phyloP scores from a whole-genome alignment of 139 green algal genomes.

The Asterochloris erici region DNA sequence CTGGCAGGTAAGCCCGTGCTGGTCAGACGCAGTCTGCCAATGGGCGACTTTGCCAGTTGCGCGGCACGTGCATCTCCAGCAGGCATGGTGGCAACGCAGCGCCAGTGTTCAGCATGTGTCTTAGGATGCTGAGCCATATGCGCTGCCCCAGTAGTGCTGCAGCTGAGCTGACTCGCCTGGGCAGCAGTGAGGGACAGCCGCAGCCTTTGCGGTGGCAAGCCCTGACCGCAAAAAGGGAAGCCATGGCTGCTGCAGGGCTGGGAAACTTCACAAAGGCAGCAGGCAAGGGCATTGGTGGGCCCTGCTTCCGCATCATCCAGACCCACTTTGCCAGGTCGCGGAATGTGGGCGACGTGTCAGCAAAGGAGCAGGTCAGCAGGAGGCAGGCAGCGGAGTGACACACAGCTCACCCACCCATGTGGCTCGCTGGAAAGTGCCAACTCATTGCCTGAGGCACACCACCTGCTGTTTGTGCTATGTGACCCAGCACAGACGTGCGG shows the following conservation, averaged over 20 bases:
- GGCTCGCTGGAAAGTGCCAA: not conserved
- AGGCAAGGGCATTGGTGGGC: slow-evolving; percentile 75
- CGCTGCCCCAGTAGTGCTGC: too few species aligned
- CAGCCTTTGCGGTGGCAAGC: too few species aligned
- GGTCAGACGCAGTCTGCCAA: too few species aligned
- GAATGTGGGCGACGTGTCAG: slow-evolving; percentile 86
- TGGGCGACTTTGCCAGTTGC: too few species aligned
- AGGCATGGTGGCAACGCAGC: too few species aligned
- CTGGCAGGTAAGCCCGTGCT: slow-evolving; percentile 41
- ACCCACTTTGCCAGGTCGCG: slow-evolving; percentile 66
- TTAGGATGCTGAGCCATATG: too few species aligned
- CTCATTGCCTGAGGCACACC: not conserved
- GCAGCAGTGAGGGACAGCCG: too few species aligned
- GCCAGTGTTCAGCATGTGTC: too few species aligned
- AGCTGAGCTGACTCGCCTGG: too few species aligned
- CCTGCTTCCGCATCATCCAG: slow-evolving; percentile 84
- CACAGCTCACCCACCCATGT: not conserved
- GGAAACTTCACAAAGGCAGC: slow-evolving; percentile 70
- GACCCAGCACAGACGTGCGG: not conserved
- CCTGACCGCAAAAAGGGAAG: too few species aligned
- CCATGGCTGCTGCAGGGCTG: slow-evolving; percentile 8
- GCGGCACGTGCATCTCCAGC: too few species aligned
- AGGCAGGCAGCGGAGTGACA: not conserved
- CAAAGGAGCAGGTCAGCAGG: slow-evolving; percentile 77
- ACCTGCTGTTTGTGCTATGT: not conserved